phyloP scores from a whole-genome alignment of 179 eudicot species.

The Spinacia oleracea region DNA sequence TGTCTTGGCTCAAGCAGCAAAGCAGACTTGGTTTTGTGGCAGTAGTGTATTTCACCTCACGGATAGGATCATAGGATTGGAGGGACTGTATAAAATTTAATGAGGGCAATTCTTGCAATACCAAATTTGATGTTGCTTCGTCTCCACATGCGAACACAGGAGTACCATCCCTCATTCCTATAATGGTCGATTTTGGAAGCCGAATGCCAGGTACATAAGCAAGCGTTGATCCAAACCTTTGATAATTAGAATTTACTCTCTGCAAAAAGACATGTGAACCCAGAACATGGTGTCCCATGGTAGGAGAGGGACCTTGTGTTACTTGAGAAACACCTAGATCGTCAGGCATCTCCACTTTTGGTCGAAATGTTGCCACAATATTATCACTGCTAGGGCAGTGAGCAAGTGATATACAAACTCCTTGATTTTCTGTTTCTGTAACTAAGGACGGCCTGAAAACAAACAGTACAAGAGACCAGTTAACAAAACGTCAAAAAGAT shows the following conservation, averaged over 20 bases:
- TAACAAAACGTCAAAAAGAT: neutral
- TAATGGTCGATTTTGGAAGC: constrained; percentile 68
- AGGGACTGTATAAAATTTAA: constrained; percentile 44
- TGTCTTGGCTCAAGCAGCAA: constrained; percentile 69
- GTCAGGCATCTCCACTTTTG: constrained; percentile 56
- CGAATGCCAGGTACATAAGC: constrained; percentile 62
- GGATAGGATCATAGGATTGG: constrained; percentile 47
- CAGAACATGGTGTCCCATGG: constrained; percentile 41
- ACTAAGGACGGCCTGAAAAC: constrained; percentile 57
- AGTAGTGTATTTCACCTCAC: constrained; percentile 59
- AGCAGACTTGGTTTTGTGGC: constrained; percentile 39
- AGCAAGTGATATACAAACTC: constrained; percentile 91
- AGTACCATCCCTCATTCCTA: constrained; percentile 35
- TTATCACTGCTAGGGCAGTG: constrained; percentile 48
- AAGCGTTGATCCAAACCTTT: constrained; percentile 45
- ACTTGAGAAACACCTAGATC: constrained; percentile 47
- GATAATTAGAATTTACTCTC: constrained; percentile 44
- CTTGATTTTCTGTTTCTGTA: constrained; percentile 64
- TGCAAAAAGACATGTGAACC: constrained; percentile 64
- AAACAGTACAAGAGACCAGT: neutral
- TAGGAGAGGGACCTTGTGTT: constrained; percentile 38
- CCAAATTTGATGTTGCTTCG: constrained; percentile 53
- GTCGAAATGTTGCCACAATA: constrained; percentile 77
- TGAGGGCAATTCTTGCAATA: constrained; percentile 64
- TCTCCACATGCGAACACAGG: constrained; percentile 64